phyloP scores from a whole-genome alignment of 2,329 filamentous ascomycete genomes.

The Conoideocrella luteorostrata region DNA sequence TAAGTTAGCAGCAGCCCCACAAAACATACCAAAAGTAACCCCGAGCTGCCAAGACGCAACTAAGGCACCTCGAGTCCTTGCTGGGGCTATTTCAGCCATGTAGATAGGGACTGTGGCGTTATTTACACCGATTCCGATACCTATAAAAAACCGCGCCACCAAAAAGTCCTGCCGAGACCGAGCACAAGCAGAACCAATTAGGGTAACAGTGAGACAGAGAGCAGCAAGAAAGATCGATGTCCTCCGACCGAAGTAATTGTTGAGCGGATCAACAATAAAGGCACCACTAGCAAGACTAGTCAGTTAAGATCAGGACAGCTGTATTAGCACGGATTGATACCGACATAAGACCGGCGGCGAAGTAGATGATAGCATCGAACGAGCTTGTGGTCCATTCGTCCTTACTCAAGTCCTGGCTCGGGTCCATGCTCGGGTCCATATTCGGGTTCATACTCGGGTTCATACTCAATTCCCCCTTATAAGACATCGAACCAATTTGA shows the following conservation, averaged over 20 bases:
- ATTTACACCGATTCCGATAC: slow-evolving; percentile 62
- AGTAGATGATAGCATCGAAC: slow-evolving; percentile 23
- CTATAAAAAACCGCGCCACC: slow-evolving; percentile 58
- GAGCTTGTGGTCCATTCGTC: slow-evolving; percentile 33
- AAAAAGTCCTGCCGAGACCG: slow-evolving; percentile 62
- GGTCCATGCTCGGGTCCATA: too few relatives aligned
- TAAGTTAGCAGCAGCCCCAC: slow-evolving; percentile 46
- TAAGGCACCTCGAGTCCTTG: slow-evolving; percentile 60
- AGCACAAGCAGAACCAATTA: slow-evolving; percentile 52
- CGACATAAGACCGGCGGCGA: slow-evolving; percentile 52
- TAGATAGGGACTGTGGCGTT: slow-evolving; percentile 62
- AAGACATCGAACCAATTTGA: slow-evolving; percentile 54
- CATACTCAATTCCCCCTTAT: slow-evolving; percentile 37
- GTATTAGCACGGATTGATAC: too few relatives aligned
- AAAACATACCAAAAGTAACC: slow-evolving; percentile 29
- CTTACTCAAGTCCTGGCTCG: too few relatives aligned
- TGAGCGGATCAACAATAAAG: slow-evolving; percentile 38
- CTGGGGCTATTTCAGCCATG: slow-evolving; percentile 63
- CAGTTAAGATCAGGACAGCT: not conserved
- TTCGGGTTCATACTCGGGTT: slow-evolving; percentile 29
- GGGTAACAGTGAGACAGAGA: slow-evolving; percentile 35
- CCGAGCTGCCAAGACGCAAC: slow-evolving; percentile 67
- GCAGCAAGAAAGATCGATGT: slow-evolving; percentile 61
- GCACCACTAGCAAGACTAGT: slow-evolving; percentile 14
- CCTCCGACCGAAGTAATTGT: slow-evolving; percentile 56